Base-by-base conservation (phyloP, 371 early-diverging fungal genomes). In the Syncephalastrum monosporum region DNA sequence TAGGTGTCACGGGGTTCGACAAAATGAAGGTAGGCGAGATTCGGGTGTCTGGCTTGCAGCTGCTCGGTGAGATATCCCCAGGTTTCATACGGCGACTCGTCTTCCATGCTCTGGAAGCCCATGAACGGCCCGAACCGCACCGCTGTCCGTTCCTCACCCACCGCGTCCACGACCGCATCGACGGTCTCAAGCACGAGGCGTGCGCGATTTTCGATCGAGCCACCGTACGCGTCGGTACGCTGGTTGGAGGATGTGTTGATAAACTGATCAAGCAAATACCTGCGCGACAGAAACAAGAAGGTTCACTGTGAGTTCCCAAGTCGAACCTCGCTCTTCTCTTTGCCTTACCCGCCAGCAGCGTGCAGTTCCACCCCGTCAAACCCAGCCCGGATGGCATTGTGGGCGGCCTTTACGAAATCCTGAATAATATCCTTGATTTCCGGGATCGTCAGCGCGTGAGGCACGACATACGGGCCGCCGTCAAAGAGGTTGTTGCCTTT, bases 351-450 rank as follows among this genome's bases (percentile, higher is more conserved):
- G 45, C 82, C 70, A 1, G 83, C 84, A 23, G 63, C 76, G 67
- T 89, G 89, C 27, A 89, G 64, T 53, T 89, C 82, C 15, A 87
- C 60, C 7, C 74, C 82, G 47, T 89, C 85, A 59, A 87, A 87
- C 0, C 81, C 87, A 12, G 77, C 78, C 47, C 57, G 38, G 27
- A 66, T 53, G 44, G 77, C 59, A 42, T 71, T 58, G 46, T 56
- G 24, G 21, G 77, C 77, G 12, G 83, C 78, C 10, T 59, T 38
- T 3, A 64, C 68, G 25, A 48, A 57, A 21, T 59, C 71, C 8
- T 67, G 63, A 47, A 55, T 54, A 13, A 64, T 53, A 12, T 58
- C 61, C 15, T 73, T 68, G 10, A 64, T 62, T 19, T 64, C 65
- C 23, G 63, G 63, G 48, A 72, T 62, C 16, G 50, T 67, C 44